phyloP scores from a whole-genome alignment of 129 eudicot genomes.

The Chrysanthemum lavandulifolium region DNA sequence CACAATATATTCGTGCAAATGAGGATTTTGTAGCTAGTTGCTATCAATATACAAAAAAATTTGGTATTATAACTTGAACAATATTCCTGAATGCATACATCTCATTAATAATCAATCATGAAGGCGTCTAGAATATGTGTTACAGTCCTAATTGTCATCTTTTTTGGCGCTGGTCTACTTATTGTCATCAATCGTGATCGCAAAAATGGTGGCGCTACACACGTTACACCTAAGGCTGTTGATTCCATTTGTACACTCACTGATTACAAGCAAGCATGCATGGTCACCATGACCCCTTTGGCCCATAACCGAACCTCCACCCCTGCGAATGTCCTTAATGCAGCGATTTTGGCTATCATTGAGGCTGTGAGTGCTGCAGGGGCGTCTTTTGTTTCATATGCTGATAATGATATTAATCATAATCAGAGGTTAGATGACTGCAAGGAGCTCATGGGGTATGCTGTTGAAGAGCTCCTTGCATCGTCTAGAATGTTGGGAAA shows the following conservation, averaged over 20 bases:
- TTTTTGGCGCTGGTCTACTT: no score
- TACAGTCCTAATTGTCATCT: no score
- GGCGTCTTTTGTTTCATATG: background rate
- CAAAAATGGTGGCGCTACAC: background rate
- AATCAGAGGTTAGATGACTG: background rate
- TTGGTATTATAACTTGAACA: no score
- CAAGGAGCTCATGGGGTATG: background rate
- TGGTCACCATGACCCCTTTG: background rate
- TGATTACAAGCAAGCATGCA: constrained; percentile 9
- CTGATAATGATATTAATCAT: background rate
- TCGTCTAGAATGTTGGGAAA: background rate
- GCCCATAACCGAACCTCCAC: background rate
- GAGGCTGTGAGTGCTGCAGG: background rate
- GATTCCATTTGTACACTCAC: background rate
- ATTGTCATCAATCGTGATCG: no score
- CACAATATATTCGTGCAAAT: no score
- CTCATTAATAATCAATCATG: no score
- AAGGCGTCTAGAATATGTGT: no score
- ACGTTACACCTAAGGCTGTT: background rate
- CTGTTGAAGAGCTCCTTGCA: background rate
- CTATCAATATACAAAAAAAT: no score
- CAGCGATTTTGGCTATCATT: background rate
- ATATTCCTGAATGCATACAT: no score
- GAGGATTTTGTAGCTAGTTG: no score
- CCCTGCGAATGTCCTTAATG: background rate